Conservation (phyloP, 805 yeast species). For the Saturnispora halmiae region DNA sequence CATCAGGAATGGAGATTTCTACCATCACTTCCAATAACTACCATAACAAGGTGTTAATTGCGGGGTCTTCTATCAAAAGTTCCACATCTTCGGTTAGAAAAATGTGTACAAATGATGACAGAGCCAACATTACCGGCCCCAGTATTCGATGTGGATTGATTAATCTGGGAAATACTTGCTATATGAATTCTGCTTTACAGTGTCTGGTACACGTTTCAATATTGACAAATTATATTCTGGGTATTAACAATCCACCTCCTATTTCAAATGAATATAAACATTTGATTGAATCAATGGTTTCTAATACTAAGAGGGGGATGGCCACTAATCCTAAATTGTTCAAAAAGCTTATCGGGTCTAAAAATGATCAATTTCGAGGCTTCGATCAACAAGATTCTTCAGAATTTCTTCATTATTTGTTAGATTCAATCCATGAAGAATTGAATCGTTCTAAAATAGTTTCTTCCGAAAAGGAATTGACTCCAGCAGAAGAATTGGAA, state of each 20-base stretch:
- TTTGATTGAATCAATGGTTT: conserved; percentile 31
- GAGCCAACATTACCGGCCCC: no score
- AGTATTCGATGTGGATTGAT: conserved; percentile 47
- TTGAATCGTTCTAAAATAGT: conserved; percentile 50
- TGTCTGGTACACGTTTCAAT: conserved; percentile 75
- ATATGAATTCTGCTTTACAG: conserved; percentile 91
- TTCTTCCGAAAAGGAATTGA: conserved; percentile 51
- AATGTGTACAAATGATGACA: no score
- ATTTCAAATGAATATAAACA: background rate
- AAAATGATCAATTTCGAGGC: conserved; percentile 56
- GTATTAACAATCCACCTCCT: no score
- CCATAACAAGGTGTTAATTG: no score
- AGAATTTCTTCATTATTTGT: conserved; percentile 65
- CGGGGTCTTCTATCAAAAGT: no score
- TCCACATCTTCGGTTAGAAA: no score
- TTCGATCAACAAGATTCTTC: conserved; percentile 79
- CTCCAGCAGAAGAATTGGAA: conserved; percentile 51
- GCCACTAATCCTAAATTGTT: conserved; percentile 29
- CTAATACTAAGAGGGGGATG: conserved; percentile 24
- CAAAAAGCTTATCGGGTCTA: conserved; percentile 56
- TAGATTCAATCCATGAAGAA: conserved; percentile 79
- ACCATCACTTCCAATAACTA: no score
- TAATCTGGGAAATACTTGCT: conserved; percentile 84
- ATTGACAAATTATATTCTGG: conserved; percentile 54
- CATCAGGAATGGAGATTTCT: background rate